Conservation (phyloP, 2,329 filamentous ascomycete genomes). For the Cadophora luteo-olivacea region DNA sequence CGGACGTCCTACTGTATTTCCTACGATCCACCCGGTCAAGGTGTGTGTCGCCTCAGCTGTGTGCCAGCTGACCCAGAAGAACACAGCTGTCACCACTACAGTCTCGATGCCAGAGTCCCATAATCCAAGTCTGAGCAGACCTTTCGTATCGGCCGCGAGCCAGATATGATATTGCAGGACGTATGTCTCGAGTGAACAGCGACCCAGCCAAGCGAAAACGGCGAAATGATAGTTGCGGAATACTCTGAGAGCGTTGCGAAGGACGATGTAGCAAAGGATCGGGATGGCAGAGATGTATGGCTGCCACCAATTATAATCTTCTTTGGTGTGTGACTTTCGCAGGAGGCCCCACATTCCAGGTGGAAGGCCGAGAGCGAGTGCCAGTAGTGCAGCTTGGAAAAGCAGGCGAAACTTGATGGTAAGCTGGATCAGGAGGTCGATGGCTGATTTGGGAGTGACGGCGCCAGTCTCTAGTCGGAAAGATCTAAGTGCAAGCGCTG, state of each 20-base stretch:
- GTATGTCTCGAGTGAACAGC: constrained; percentile 64
- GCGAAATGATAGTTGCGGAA: constrained; percentile 53
- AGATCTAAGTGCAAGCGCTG: constrained; percentile 49
- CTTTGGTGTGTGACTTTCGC: constrained; percentile 44
- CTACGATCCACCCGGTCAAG: constrained; percentile 49
- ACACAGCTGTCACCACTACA: constrained; percentile 49
- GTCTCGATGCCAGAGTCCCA: constrained; percentile 47
- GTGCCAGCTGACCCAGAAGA: constrained; percentile 51
- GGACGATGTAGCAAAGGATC: constrained; percentile 56
- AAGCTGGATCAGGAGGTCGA: constrained; percentile 32
- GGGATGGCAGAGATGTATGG: constrained; percentile 61
- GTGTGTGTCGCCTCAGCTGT: constrained; percentile 47
- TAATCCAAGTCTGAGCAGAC: constrained; percentile 50
- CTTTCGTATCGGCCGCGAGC: constrained; percentile 64
- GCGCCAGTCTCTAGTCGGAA: constrained; percentile 37
- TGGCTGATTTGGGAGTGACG: constrained; percentile 35
- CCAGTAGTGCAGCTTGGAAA: constrained; percentile 29
- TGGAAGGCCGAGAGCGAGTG: constrained; percentile 35
- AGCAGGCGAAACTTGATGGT: constrained; percentile 23
- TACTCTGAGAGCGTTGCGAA: constrained; percentile 55
- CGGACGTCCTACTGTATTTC: constrained; percentile 13
- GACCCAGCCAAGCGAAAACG: constrained; percentile 60
- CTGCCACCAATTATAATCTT: constrained; percentile 57
- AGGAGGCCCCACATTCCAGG: constrained; percentile 36
- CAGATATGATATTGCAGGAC: constrained; percentile 67